phyloP scores from a whole-genome alignment of 108 stramenopile genomes.

The Nannochloropsis salina region DNA sequence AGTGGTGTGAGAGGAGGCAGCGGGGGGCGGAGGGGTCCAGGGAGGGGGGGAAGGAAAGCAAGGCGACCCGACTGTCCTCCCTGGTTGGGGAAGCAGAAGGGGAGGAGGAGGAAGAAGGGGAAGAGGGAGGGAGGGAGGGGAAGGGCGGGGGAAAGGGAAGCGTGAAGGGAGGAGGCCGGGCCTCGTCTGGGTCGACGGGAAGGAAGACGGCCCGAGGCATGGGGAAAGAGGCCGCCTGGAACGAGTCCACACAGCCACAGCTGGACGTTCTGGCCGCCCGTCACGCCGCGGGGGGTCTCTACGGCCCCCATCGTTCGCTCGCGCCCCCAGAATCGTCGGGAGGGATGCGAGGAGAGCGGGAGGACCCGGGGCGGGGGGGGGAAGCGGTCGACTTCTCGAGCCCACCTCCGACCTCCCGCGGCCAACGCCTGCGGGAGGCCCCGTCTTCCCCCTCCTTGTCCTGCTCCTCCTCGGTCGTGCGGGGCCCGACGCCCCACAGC shows the following conservation, averaged over 20 bases:
- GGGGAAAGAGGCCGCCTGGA: not conserved
- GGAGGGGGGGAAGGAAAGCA: not conserved
- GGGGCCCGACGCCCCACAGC: not conserved
- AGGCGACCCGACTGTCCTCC: not conserved
- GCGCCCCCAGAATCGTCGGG: not conserved
- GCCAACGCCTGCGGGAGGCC: not conserved
- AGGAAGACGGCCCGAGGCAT: no score
- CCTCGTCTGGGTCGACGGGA: no score
- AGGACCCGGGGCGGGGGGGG: not conserved
- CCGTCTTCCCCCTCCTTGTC: not conserved
- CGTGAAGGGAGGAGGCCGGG: no score
- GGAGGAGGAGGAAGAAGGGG: not conserved
- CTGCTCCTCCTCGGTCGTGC: not conserved
- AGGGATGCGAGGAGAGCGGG: not conserved
- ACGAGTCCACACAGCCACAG: not conserved
- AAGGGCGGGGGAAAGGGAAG: no score
- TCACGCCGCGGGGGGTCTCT: not conserved
- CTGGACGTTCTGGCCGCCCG: not conserved
- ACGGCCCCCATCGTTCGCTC: not conserved
- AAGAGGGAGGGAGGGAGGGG: not conserved
- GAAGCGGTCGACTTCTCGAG: not conserved
- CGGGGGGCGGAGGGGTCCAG: not conserved
- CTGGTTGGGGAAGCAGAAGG: not conserved
- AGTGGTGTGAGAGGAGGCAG: conserved; percentile 12
- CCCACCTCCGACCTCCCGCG: not conserved